Evolutionary conservation across 257 asterid genomes (phyloP).

Genomic region (Solanum appendiculatum): DNA sequence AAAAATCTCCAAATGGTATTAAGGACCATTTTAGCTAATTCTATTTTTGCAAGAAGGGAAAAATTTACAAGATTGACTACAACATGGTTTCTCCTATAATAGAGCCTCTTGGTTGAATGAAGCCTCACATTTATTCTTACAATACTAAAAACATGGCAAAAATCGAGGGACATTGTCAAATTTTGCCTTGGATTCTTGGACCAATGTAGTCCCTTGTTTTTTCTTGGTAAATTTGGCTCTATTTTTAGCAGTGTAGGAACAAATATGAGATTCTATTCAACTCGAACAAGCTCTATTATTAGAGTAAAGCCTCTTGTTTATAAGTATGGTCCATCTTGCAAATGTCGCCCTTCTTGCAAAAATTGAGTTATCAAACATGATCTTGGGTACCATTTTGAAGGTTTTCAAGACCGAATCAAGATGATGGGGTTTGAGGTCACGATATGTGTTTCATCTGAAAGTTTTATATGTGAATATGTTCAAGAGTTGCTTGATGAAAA

Average conservation of each 20-base stretch:
- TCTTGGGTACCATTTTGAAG: conserved; percentile 16
- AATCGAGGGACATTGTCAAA: too few relatives aligned
- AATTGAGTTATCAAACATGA: conserved; percentile 39
- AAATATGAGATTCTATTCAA: conserved; percentile 46
- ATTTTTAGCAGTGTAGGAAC: conserved; percentile 9
- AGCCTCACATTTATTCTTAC: too few relatives aligned
- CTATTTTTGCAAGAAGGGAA: too few relatives aligned
- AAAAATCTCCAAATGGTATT: too few relatives aligned
- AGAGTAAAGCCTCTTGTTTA: conserved; percentile 9
- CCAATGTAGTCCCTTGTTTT: too few relatives aligned
- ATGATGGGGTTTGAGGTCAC: conserved; percentile 49
- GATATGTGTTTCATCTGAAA: conserved; percentile 14
- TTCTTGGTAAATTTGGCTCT: too few relatives aligned
- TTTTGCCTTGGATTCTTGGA: too few relatives aligned
- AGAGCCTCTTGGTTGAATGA: too few relatives aligned
- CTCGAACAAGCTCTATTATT: conserved; percentile 5
- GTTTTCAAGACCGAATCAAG: conserved; percentile 20
- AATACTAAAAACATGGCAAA: too few relatives aligned
- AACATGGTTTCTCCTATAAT: too few relatives aligned
- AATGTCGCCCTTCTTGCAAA: conserved; percentile 38
- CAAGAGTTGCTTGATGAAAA: conserved; percentile 18
- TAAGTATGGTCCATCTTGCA: conserved; percentile 46
- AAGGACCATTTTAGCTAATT: too few relatives aligned
- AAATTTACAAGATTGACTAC: too few relatives aligned
- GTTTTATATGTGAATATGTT: conserved; percentile 41